Conservation (phyloP, 257 asterid genomes). For the Echium plantagineum region DNA sequence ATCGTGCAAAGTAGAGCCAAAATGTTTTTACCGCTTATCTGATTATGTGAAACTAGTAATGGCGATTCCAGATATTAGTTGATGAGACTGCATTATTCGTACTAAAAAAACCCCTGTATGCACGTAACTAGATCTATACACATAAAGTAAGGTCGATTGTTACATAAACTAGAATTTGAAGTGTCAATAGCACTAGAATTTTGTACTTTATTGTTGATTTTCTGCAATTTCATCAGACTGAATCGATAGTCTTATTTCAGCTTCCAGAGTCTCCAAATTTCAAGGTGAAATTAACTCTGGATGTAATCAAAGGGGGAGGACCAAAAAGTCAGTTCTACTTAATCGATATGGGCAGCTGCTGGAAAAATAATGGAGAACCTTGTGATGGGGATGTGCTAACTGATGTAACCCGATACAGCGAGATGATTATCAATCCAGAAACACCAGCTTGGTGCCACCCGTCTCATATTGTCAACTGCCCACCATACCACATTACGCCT, state of each 20-base stretch:
- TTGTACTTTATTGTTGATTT: too few species aligned
- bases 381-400: conserved; percentile 52
- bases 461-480: conserved; percentile 35
- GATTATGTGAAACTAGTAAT: not conserved
- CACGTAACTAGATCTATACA: too few species aligned
- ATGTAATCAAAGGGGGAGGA: conserved; percentile 50
- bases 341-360: conserved; percentile 67
- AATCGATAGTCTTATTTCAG: conserved; percentile 15
- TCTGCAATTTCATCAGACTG: not conserved
- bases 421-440: conserved; percentile 59
- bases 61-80: too few species aligned
- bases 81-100: too few species aligned
- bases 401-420: conserved; percentile 50
- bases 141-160: too few species aligned
- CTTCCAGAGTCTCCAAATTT: conserved; percentile 56
- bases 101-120: too few species aligned
- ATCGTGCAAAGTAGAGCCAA: too few species aligned
- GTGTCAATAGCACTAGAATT: too few species aligned
- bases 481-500: conserved; percentile 54
- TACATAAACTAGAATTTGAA: too few species aligned
- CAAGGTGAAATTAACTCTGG: conserved; percentile 38
- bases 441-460: conserved; percentile 53
- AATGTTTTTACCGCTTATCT: too few species aligned
- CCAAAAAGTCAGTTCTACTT: conserved; percentile 62
- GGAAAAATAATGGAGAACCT: conserved; percentile 54